Conservation (phyloP, 768 basidiomycete species). For the Fomitopsis serialis region DNA sequence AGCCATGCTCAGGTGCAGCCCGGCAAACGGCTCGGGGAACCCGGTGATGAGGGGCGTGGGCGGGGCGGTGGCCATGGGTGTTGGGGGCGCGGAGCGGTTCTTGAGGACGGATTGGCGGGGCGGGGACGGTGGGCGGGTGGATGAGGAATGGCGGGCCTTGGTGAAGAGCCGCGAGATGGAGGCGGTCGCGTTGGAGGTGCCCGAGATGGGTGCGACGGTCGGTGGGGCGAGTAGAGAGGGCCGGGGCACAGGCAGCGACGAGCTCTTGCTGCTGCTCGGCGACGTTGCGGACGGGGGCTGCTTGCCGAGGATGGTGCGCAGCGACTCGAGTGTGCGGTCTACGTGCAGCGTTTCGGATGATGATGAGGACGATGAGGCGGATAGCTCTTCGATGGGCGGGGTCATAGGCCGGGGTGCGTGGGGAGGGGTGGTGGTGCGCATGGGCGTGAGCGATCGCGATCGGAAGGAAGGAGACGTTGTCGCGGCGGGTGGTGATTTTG, state of each 20-base stretch:
- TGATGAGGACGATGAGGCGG: constrained; percentile 44
- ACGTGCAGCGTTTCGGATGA: constrained; percentile 54
- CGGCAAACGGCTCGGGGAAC: constrained; percentile 12
- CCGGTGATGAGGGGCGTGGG: constrained; percentile 27
- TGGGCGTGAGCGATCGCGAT: constrained; percentile 27
- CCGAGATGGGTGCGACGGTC: constrained; percentile 42
- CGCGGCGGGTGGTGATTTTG: constrained; percentile 13
- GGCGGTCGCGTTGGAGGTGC: constrained; percentile 74
- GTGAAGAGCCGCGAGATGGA: constrained; percentile 75
- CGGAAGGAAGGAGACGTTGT: constrained; percentile 8
- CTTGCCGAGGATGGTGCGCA: constrained; percentile 61
- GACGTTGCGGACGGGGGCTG: constrained; percentile 8
- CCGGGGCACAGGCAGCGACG: constrained; percentile 31
- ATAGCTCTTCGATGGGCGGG: constrained; percentile 52
- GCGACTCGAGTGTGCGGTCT: constrained; percentile 57
- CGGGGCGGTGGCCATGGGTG: constrained; percentile 20
- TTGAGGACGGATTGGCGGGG: constrained; percentile 49
- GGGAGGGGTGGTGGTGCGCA: constrained; percentile 16
- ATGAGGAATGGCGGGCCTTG: constrained; percentile 50
- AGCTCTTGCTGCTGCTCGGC: constrained; percentile 10
- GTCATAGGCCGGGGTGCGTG: constrained; percentile 39
- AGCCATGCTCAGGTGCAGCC: constrained; percentile 3
- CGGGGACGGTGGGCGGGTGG: constrained; percentile 58
- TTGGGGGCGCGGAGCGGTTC: constrained; percentile 29
- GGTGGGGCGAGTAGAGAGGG: constrained; percentile 43